phyloP scores from a whole-genome alignment of 176 grass and related monocot genomes.

The Eragrostis curvula region DNA sequence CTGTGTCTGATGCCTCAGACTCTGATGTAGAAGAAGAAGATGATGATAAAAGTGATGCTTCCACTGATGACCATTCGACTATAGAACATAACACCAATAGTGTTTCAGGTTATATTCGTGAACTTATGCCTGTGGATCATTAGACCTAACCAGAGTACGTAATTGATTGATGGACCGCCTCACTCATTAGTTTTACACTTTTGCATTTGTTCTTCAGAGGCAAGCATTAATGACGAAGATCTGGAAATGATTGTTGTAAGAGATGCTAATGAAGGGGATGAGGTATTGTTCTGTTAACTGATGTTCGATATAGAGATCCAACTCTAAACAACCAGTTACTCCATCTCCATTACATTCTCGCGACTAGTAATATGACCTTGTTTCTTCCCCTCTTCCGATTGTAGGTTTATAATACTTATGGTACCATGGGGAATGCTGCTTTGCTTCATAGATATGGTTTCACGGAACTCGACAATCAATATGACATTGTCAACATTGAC shows the following conservation, averaged over 20 bases:
- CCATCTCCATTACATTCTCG: background rate
- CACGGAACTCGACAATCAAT: conserved; percentile 79
- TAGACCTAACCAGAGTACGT: background rate
- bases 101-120: conserved; percentile 59
- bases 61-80: conserved; percentile 47
- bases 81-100: conserved; percentile 46
- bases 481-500: conserved; percentile 89
- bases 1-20: conserved; percentile 38
- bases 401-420: conserved; percentile 94
- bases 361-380: background rate
- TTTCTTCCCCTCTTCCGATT: conserved; percentile 20
- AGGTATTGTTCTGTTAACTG: conserved; percentile 62
- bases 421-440: conserved; percentile 89
- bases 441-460: conserved; percentile 95
- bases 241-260: conserved; percentile 92
- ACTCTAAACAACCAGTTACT: background rate
- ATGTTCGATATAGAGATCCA: conserved; percentile 18
- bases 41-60: conserved; percentile 43
- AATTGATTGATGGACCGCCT: conserved; percentile 3
- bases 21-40: conserved; percentile 55
- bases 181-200: background rate
- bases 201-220: conserved; percentile 35
- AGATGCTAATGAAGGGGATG: conserved; percentile 65
- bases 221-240: conserved; percentile 47
- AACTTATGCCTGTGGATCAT: conserved; percentile 11